phyloP scores from a whole-genome alignment of 2,329 filamentous ascomycete species.

The Fusarium duplospermum region DNA sequence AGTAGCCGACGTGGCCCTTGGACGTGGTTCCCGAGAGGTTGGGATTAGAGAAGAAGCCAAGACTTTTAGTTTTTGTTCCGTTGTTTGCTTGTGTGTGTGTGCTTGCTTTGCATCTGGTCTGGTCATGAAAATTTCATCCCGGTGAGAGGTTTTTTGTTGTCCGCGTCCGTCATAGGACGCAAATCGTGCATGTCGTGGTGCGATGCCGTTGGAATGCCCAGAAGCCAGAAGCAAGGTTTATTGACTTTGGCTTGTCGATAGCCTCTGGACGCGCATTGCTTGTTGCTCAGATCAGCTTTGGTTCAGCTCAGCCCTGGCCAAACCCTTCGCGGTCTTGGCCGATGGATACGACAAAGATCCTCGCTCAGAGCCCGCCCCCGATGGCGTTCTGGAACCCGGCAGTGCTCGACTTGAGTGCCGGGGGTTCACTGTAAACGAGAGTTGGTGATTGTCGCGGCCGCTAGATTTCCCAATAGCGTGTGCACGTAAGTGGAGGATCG shows the following conservation, averaged over 20 bases:
- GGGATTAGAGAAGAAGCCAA: slow-evolving; percentile 31
- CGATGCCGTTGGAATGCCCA: slow-evolving; percentile 31
- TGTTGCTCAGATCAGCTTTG: slow-evolving; percentile 16
- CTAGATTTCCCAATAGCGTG: not conserved
- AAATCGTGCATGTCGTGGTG: slow-evolving; percentile 28
- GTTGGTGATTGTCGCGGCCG: not conserved
- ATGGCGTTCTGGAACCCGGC: slow-evolving; percentile 21
- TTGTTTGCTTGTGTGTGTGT: not conserved
- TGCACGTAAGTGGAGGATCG: slow-evolving; percentile 27
- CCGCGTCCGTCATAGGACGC: slow-evolving; percentile 20
- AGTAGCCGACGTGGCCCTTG: slow-evolving; percentile 43
- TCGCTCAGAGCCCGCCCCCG: not conserved
- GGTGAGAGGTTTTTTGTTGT: not conserved
- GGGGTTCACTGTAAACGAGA: not conserved
- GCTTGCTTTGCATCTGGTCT: not conserved
- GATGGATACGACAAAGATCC: slow-evolving; percentile 7
- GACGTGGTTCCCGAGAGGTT: slow-evolving; percentile 27
- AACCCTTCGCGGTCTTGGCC: slow-evolving; percentile 11
- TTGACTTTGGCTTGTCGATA: slow-evolving; percentile 4
- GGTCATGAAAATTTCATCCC: slow-evolving; percentile 10
- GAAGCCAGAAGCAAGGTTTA: slow-evolving; percentile 13
- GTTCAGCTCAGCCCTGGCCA: not conserved
- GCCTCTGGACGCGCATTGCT: slow-evolving; percentile 23
- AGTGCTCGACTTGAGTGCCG: slow-evolving; percentile 13
- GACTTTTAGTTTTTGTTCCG: slow-evolving; percentile 10